These are phyloP conservation scores for Dryadomyces quercivorus DNA, from an alignment of 2,329 filamentous ascomycete species.

Conservation along the genomic window DNA sequence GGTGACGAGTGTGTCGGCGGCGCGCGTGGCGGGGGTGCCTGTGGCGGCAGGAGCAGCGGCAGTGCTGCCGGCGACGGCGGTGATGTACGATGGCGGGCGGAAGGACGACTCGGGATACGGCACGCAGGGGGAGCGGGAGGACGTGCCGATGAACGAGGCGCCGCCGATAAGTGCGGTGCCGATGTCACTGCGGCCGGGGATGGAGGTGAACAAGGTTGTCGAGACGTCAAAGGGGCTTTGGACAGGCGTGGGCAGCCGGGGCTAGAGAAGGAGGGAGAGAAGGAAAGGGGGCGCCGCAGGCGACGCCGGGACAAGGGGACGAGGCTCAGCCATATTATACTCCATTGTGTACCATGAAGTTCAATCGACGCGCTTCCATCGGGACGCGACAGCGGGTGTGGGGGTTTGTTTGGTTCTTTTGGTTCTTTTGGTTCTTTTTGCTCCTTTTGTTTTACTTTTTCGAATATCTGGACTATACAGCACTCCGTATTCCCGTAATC, in stretches of 20 bases:
- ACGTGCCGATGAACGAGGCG: slow-evolving; percentile 37
- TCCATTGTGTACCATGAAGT: no score
- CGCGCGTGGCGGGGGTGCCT: not conserved
- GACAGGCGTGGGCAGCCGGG: slow-evolving; percentile 24
- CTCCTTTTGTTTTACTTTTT: no score
- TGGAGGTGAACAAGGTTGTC: slow-evolving; percentile 42
- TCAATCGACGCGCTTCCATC: no score
- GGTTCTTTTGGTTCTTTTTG: no score
- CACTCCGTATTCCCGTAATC: no score
- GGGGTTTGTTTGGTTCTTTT: no score
- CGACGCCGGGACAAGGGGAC: no score
- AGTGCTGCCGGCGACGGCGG: not conserved
- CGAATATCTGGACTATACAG: no score
- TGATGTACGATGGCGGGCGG: slow-evolving; percentile 3
- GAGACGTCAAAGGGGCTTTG: slow-evolving; percentile 54
- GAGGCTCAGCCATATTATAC: no score
- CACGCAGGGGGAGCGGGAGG: slow-evolving; percentile 26
- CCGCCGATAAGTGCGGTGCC: slow-evolving; percentile 21
- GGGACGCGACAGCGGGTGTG: no score
- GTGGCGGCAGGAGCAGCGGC: not conserved
- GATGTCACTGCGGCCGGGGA: slow-evolving; percentile 40
- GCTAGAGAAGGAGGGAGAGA: slow-evolving; percentile 4
- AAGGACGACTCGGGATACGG: slow-evolving; percentile 40
- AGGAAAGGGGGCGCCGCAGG: not conserved
- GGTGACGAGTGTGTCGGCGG: not conserved